Evolutionary conservation across 371 early-diverging fungal genomes (phyloP).

Genomic region (Zopfochytrium polystomum): DNA sequence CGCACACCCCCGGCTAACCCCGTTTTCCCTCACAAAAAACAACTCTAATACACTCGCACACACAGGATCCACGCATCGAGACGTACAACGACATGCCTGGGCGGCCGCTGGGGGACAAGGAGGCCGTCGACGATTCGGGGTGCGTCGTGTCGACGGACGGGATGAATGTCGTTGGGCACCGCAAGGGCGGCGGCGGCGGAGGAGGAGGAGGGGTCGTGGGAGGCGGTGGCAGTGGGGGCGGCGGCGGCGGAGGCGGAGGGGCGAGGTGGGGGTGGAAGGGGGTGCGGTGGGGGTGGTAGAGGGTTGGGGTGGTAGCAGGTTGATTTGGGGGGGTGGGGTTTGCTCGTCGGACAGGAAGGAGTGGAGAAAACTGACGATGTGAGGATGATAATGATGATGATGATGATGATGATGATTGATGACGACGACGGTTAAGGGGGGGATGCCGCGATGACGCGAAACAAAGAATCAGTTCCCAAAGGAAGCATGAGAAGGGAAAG

Average conservation of each 20-base stretch:
- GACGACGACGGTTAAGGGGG: too few species aligned
- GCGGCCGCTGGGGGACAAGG: constrained; percentile 33
- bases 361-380: too few species aligned
- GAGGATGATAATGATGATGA: too few species aligned
- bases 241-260: not conserved
- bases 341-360: not conserved
- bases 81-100: constrained; percentile 22
- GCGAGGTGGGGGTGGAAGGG: constrained; percentile 2
- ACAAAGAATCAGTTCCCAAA: too few species aligned
- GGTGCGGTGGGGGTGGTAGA: not conserved
- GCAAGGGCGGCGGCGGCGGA: too few species aligned
- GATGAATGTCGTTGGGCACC: too few species aligned
- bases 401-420: too few species aligned
- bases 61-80: not conserved
- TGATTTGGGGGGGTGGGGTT: constrained; percentile 3
- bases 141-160: constrained; percentile 36
- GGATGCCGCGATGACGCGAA: too few species aligned
- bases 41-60: not conserved
- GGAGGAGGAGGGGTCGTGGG: too few species aligned
- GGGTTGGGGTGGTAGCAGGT: constrained; percentile 14
- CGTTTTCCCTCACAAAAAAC: not conserved
- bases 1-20: not conserved
- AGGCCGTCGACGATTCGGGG: constrained; percentile 32
- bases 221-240: not conserved
- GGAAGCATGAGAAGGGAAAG: too few species aligned